Evolutionary conservation across 306 rosid genomes (phyloP), one percentile per base, ranked within the genome.

Genomic region (Glycyrrhiza uralensis): DNA sequence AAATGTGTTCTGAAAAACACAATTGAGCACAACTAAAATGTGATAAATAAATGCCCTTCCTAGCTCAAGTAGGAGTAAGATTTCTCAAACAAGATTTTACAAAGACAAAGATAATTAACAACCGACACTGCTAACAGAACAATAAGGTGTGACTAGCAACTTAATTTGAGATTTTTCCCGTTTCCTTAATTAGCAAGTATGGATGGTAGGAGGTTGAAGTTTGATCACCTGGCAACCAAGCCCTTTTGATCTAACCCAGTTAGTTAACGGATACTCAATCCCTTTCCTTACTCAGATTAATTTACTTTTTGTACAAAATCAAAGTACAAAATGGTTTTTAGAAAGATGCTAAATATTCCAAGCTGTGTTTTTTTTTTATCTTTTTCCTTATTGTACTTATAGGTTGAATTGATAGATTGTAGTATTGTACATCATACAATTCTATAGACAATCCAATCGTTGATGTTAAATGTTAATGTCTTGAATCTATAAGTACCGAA

Each of bases 191-290:
- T 72, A 26, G 17, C 62, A 82, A 82, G 85, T 76, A 41, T 55
- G 46, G 71, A 76, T 57, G 80, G 80, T 72, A 36, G 78, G 82
- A 62, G 73, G 72, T 32, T 76, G 82, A 79, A 71, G 63, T 51
- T n/a, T n/a, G n/a, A n/a, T 71, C 79, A 67, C 85, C 29, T 66
- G 22, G 59, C 69, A 82, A 76, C 79, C 39, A 59, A 58, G 41
- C 32, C 23, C 30, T 1, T 1, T 26, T 4, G n/a, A 33, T 28
- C 61, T 14, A 20, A 1, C 15, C 57, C 39, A 14, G 9, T 58
- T 49, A n/a, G 63, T 56, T 56, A 56, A 14, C 39, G 6, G 6
- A 29, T 54, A 22, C 7, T 54, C 69, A 9, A 26, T 62, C 59
- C 52, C 51, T 71, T 76, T 47, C 39, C 64, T 49, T 15, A 6